Evolutionary conservation across 2,329 filamentous ascomycete genomes (phyloP), one percentile per base, ranked within the genome.

Genomic region (Penicillium digitatum): DNA sequence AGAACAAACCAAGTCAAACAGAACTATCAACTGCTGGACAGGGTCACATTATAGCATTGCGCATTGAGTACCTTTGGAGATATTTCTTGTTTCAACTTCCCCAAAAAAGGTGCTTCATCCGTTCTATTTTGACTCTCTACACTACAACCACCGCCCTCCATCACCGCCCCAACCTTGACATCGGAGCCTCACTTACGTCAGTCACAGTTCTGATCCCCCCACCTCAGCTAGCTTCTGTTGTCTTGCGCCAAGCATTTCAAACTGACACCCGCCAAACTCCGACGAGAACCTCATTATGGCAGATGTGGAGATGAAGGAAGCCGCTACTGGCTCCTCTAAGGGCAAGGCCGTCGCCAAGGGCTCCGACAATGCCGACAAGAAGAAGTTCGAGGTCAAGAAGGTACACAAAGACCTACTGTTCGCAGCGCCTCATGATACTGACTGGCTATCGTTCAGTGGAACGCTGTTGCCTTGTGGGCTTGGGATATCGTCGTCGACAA

Each of bases 401-500:
- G 94, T 95, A 74, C 59, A 73, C 16, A 18, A 49, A 24, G 27
- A 38, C 57, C 59, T 43, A 24, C 52, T 58, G 48, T 55, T 37
- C 42, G 46, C 47, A 24, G 29, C 32, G 18, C 26, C 12, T 24
- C 12, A 46, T 50, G 34, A 51, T 43, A 58, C 56, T 65, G 44
- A 58, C 20, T 56, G 42, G 61, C 66, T 60, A 16, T 26, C 26
- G 16, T 43, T 40, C 69, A 96, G 93, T 99, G 94, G 94, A 97
- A 97, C 68, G 94, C 94, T 0, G 94, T 99, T 48, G 92, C 94
- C 38, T 82, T 99, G 2, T 99, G 94, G 94, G 94, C 94, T 0
- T 99, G 94, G 94, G 94, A 99, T 72, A 99, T 99, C 56, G 92
- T 97, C 31, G 94, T 99, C 58, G 94, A 99, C 78, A 99, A 99